Base-by-base conservation (phyloP, 1,284 basidiomycete genomes). In the Puccinia triticina region DNA sequence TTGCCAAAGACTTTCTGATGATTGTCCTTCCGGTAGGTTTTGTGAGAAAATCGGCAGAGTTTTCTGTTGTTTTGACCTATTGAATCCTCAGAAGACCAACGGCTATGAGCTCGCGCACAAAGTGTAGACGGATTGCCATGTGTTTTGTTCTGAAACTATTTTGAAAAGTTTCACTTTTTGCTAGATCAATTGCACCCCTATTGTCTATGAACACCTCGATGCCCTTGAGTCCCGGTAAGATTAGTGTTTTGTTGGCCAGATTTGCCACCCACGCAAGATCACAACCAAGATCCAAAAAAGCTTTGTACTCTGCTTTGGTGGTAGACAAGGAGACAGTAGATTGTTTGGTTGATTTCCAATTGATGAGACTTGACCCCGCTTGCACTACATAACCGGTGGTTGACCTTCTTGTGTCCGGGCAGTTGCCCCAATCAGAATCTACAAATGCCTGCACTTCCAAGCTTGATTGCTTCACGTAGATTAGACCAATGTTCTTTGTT, bases 301-400 rank as follows among this genome's bases (percentile, higher is more conserved):
- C 59, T 34, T 61, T 61, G 23, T 61, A 61, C 59, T 61, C 59
- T 10, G 59, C n/a, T 61, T 61, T 23, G 8, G 59, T 61, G 32
- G 59, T 29, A 3, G 59, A 61, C 2, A 61, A 10, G 3, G 59
- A 61, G 12, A 61, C 59, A 11, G 59, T 61, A 1, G n/a, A 11
- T 29, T 61, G 59, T 23, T 61, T 61, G 59, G 26, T 21, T 10
- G n/a, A 61, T 26, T 61, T 61, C 59, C 59, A 61, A 10, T 4
- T 11, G 5, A 61, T 4, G 16, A 61, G n/a, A 26, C 29, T 11
- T 29, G 10, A 7, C 3, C 59, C 59, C 3, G 23, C 5, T 34
- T 21, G 10, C 2, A 61, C 59, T 7, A 61, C 59, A 50, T 11
- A 50, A 16, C 48, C 48, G 3, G 48, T 50, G 5, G 48, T 10